phyloP scores from a whole-genome alignment of 2,329 filamentous ascomycete genomes.

The Fusarium succisae region DNA sequence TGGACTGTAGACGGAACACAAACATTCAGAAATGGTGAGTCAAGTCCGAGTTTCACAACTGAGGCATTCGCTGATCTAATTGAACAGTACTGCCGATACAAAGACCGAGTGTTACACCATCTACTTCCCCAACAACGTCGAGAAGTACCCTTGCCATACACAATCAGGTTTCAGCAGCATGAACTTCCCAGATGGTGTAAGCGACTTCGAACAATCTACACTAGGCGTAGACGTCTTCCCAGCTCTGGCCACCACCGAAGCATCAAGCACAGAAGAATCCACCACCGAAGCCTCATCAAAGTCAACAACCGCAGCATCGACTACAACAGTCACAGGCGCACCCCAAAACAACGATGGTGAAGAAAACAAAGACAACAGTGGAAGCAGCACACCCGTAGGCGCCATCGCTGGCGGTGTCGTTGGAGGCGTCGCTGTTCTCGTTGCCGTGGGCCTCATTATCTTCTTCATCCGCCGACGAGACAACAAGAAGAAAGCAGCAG shows the following conservation, averaged over 20 bases:
- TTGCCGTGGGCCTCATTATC: slow-evolving; percentile 2
- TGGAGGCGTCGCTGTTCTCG: slow-evolving; percentile 20
- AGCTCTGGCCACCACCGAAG: neutral
- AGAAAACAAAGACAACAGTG: neutral
- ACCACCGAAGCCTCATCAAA: neutral
- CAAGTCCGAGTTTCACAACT: neutral
- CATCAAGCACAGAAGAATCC: neutral
- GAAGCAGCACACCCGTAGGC: slow-evolving; percentile 5
- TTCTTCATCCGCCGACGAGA: slow-evolving; percentile 26
- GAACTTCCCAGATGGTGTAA: slow-evolving; percentile 1
- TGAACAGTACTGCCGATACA: slow-evolving; percentile 4
- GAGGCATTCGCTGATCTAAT: neutral
- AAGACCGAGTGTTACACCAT: slow-evolving; percentile 19
- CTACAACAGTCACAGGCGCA: neutral
- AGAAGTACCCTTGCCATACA: slow-evolving; percentile 7
- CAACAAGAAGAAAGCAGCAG: slow-evolving; percentile 7
- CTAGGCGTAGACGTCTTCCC: slow-evolving; percentile 8
- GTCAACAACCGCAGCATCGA: neutral
- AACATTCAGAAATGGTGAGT: slow-evolving; percentile 29
- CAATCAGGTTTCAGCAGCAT: slow-evolving; percentile 15
- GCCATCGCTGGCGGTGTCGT: slow-evolving; percentile 30
- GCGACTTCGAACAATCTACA: neutral
- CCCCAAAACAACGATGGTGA: neutral
- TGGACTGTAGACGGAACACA: slow-evolving; percentile 16
- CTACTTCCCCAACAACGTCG: slow-evolving; percentile 11